Conservation (phyloP, 768 basidiomycete genomes). For the Dioszegia aurantiaca region DNA sequence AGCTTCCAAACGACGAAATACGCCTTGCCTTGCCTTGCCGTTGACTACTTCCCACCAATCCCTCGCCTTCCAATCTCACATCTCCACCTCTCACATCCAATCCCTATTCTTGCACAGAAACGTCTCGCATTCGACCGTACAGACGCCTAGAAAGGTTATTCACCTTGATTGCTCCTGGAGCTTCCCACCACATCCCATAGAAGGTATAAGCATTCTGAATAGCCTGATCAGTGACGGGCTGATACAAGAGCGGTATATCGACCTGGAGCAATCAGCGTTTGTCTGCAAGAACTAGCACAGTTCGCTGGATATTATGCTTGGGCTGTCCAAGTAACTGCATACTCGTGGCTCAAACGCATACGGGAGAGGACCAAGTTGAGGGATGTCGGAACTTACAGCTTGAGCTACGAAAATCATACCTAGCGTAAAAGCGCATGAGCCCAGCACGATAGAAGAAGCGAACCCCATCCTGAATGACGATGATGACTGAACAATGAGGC, state of each 20-base stretch:
- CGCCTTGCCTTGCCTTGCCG: no score
- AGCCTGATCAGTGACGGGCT: slow-evolving; percentile 64
- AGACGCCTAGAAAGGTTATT: slow-evolving; percentile 22
- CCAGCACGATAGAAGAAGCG: slow-evolving; percentile 80
- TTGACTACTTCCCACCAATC: no score
- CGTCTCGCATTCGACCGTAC: background rate
- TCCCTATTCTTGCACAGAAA: no score
- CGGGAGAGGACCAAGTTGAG: no score
- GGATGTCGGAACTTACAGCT: slow-evolving; percentile 27
- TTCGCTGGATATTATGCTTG: no score
- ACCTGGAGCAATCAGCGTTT: slow-evolving; percentile 68
- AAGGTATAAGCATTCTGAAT: slow-evolving; percentile 78
- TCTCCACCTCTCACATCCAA: no score
- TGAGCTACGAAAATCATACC: slow-evolving; percentile 58
- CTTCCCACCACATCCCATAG: slow-evolving; percentile 87
- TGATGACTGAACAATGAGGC: background rate
- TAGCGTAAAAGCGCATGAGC: slow-evolving; percentile 83
- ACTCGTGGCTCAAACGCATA: no score
- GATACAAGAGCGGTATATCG: slow-evolving; percentile 76
- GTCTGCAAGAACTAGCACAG: background rate
- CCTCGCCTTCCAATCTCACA: no score
- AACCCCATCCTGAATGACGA: slow-evolving; percentile 70
- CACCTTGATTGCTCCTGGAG: slow-evolving; percentile 91
- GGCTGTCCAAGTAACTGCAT: no score
- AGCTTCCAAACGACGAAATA: no score